Base-by-base conservation (phyloP, 441 rosid species). In the Gossypium aridum region DNA sequence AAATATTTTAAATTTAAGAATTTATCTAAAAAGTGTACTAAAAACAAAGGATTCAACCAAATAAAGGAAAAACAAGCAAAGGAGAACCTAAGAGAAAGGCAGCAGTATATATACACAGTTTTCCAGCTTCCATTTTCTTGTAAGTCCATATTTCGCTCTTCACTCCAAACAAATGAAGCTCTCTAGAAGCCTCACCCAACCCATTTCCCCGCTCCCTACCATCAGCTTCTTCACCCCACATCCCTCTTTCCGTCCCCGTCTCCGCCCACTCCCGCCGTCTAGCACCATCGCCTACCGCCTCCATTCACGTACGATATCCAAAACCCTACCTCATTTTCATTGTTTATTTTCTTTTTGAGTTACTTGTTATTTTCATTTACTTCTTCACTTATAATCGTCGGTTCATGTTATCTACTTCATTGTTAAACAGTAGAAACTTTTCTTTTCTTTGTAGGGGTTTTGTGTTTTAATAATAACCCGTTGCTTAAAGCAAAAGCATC, bases 401-500 rank as follows among this genome's bases (percentile, higher is more conserved):
- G 86, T 17, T 62, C 43, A 9, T 74, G 1, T 7, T 7, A 25
- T 60, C 19, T n/a, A 67, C 20, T 17, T 25, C 25, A 7, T 64
- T 10, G 14, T 20, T 14, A 9, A 19, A 25, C 1, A n/a, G 26
- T 2, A 55, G 10, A 8, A 19, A 34, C 39, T 34, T 59, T 20
- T 7, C 23, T 63, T 17, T 13, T 0, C 17, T 64, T 83, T 25
- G 26, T 70, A 86, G 92, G 83, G 14, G 67, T 64, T 72, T 43
- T 81, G 16, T 57, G 54, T 12, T 83, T 73, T 43, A 72, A 56
- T 4, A 66, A 71, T 13, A 64, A 71, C n/a, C 70, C 56, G 23
- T 72, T 81, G 60, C 83, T 83, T 20, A 88, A 88, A 79, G 93
- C 89, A 43, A 78, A 85, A 54, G 59, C 78, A 2, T 80, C 87